Conservation (phyloP, 2,329 filamentous ascomycete species). For the Aspergillus fijiensis region DNA sequence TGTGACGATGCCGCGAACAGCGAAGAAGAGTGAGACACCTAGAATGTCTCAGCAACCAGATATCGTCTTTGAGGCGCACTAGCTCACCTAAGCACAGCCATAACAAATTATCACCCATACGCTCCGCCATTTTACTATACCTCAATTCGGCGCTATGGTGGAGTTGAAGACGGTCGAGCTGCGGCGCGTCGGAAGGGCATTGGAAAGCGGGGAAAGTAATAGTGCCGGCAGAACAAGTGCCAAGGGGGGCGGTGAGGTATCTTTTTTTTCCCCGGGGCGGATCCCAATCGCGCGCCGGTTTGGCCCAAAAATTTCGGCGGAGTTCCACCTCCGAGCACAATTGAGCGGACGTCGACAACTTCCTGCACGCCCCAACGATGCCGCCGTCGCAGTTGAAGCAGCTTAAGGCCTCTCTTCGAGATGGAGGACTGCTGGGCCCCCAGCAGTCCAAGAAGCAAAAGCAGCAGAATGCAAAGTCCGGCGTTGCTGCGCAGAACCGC, state of each 20-base stretch:
- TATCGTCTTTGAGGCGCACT: rapidly evolving
- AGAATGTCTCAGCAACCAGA: conserved; percentile 8
- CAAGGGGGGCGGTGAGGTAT: conserved; percentile 35
- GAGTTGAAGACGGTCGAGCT: background rate
- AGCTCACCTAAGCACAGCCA: conserved; percentile 41
- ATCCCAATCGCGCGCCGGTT: conserved; percentile 13
- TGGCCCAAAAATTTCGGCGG: conserved; percentile 28
- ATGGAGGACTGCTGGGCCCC: conserved; percentile 85
- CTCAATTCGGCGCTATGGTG: conserved; percentile 7
- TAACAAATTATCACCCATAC: conserved; percentile 37
- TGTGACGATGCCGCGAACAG: conserved; percentile 58
- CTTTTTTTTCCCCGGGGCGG: conserved; percentile 32
- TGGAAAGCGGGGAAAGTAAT: conserved; percentile 15
- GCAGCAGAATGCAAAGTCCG: conserved; percentile 68
- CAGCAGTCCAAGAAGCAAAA: conserved; percentile 96
- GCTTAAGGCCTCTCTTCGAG: conserved; percentile 83
- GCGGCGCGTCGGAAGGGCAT: conserved; percentile 1
- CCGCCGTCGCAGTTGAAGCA: conserved; percentile 94
- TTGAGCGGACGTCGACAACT: background rate
- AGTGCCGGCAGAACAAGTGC: conserved; percentile 29
- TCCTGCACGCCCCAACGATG: conserved; percentile 57
- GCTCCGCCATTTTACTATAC: conserved; percentile 33
- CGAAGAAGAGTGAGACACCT: conserved; percentile 50
- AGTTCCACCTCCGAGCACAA: conserved; percentile 18
- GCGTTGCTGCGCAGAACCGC: conserved; percentile 69